Percentiles rank a stretch among this genome's conserved stretches.
Conservation (phyloP, 805 yeast species). For the Suhomyces xylopsoci region DNA sequence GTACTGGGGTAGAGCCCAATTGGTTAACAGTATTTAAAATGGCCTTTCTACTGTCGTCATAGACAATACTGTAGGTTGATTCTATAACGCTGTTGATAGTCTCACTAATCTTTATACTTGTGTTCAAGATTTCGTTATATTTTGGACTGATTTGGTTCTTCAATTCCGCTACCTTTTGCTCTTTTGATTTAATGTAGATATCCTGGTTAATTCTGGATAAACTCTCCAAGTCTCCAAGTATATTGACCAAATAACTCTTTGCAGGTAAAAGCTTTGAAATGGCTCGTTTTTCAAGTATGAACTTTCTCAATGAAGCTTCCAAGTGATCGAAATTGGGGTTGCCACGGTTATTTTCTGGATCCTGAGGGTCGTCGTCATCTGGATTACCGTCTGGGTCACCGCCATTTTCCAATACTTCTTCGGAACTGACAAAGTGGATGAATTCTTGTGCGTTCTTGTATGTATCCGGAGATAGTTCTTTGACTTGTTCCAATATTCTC, state of each 20-base stretch:
- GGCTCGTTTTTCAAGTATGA: constrained; percentile 85
- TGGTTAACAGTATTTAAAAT: constrained; percentile 51
- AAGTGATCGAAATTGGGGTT: constrained; percentile 76
- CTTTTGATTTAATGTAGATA: constrained; percentile 50
- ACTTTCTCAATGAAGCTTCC: constrained; percentile 80
- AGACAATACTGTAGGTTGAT: constrained; percentile 51
- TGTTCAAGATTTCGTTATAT: constrained; percentile 50
- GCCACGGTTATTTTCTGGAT: constrained; percentile 25
- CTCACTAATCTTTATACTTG: constrained; percentile 55
- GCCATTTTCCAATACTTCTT: constrained; percentile 38
- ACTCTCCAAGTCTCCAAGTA: constrained; percentile 60
- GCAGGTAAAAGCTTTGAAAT: constrained; percentile 90
- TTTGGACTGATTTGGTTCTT: constrained; percentile 56
- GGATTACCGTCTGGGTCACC: constrained; percentile 29
- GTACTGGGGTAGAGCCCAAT: constrained; percentile 49
- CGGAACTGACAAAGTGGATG: constrained; percentile 86
- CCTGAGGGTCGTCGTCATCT: constrained; percentile 26
- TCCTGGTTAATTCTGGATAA: constrained; percentile 63
- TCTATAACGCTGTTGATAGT: constrained; percentile 65
- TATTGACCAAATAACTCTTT: constrained; percentile 72
- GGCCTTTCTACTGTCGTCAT: constrained; percentile 54
- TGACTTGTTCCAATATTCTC: constrained; percentile 80
- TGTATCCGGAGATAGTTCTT: constrained; percentile 83
- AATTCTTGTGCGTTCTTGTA: constrained; percentile 84
- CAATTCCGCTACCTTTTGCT: constrained; percentile 47